These are phyloP conservation scores for Xylariomycetidae sp. DNA, from an alignment of 2,329 filamentous ascomycete species.

Conservation along the genomic window DNA sequence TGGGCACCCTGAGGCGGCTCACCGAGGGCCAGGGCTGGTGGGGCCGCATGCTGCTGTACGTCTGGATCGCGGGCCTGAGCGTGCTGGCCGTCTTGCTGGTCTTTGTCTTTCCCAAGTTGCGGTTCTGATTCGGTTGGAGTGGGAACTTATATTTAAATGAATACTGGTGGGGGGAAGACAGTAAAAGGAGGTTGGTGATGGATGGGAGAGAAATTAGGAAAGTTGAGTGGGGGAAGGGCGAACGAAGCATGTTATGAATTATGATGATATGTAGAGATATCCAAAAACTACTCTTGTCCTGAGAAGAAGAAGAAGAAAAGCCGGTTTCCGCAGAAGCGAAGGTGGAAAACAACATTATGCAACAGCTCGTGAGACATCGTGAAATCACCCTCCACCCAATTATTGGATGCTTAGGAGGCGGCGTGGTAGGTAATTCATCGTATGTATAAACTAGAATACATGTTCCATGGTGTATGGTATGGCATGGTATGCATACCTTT, in stretches of 20 bases:
- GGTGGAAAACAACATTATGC: background rate
- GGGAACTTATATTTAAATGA: background rate
- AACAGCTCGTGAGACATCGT: too few relatives aligned
- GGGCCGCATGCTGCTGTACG: conserved; percentile 79
- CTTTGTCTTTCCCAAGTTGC: conserved; percentile 80
- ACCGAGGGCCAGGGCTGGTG: conserved; percentile 86
- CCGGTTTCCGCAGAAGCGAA: background rate
- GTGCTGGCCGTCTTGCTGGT: conserved; percentile 73
- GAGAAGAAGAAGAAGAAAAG: background rate
- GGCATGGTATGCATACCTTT: too few relatives aligned
- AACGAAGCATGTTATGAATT: background rate
- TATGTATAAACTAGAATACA: too few relatives aligned
- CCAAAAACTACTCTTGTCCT: too few relatives aligned
- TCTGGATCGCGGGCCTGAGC: conserved; percentile 78
- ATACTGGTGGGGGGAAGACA: background rate
- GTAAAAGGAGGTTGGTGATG: background rate
- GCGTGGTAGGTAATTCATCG: too few relatives aligned
- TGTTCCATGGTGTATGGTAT: too few relatives aligned
- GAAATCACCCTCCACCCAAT: too few relatives aligned
- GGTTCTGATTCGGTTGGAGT: conserved; percentile 54
- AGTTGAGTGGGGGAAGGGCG: background rate
- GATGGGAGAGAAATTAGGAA: background rate
- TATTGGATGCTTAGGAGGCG: too few relatives aligned
- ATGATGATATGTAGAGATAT: background rate
- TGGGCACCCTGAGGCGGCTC: conserved; percentile 74